phyloP scores from a whole-genome alignment of 1,139 yeast species.

The Candida sojae region DNA sequence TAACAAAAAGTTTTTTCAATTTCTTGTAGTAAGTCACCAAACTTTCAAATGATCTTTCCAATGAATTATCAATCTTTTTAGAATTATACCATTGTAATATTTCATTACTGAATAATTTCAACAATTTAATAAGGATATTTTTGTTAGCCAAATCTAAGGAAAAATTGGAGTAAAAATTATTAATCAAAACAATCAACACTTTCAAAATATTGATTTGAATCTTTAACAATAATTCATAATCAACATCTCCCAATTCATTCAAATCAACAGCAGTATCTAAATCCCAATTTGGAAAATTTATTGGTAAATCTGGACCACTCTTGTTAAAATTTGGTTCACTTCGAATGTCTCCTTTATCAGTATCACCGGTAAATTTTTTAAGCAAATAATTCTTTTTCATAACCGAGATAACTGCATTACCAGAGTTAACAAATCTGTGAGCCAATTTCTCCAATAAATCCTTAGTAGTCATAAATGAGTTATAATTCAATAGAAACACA shows the following conservation, averaged over 20 bases:
- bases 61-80: conserved; percentile 39
- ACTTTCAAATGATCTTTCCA: conserved; percentile 48
- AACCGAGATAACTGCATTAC: conserved; percentile 50
- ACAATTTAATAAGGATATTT: conserved; percentile 61
- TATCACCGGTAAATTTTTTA: conserved; percentile 9
- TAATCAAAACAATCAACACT: conserved; percentile 69
- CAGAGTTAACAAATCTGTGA: conserved; percentile 46
- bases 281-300: conserved; percentile 59
- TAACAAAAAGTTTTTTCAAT: conserved; percentile 72
- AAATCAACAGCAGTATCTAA: conserved; percentile 37
- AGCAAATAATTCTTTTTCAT: conserved; percentile 33
- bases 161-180: conserved; percentile 75
- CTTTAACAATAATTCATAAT: conserved; percentile 60
- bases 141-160: conserved; percentile 67
- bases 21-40: conserved; percentile 64
- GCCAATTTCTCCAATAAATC: conserved; percentile 46
- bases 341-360: conserved; percentile 1
- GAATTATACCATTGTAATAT: conserved; percentile 70
- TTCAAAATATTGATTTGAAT: conserved; percentile 84
- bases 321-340: conserved; percentile 6
- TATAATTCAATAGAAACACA: conserved; percentile 46
- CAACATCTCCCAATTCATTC: conserved; percentile 45
- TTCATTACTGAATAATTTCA: conserved; percentile 71
- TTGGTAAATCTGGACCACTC: conserved; percentile 8
- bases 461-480: conserved; percentile 43